phyloP scores from a whole-genome alignment of 345 rosid genomes.

The Arabidopsis arenosa region DNA sequence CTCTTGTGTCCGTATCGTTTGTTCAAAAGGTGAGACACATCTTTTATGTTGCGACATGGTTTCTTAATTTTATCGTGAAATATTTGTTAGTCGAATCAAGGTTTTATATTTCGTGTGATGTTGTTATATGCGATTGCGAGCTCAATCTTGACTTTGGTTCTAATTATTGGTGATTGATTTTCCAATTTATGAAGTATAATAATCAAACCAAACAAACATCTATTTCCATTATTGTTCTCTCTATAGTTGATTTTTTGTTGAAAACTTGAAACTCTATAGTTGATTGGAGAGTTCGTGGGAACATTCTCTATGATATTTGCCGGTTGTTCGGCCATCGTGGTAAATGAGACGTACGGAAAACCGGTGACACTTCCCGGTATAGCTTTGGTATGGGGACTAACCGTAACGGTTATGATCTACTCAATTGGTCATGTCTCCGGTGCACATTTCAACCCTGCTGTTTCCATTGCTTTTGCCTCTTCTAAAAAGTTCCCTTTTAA shows the following conservation, averaged over 20 bases:
- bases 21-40: conserved; percentile 30
- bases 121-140: background rate
- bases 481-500: conserved; percentile 46
- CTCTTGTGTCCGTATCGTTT: conserved; percentile 26
- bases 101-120: background rate
- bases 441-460: conserved; percentile 64
- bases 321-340: conserved; percentile 47
- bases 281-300: conserved; percentile 58
- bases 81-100: background rate
- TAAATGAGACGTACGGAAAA: conserved; percentile 43
- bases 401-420: conserved; percentile 51
- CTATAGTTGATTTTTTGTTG: too few species aligned
- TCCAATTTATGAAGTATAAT: background rate
- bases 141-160: background rate
- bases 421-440: conserved; percentile 60
- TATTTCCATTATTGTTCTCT: background rate
- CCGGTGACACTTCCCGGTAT: conserved; percentile 46
- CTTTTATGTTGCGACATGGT: background rate
- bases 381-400: conserved; percentile 52
- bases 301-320: conserved; percentile 52
- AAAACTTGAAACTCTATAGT: conserved; percentile 5
- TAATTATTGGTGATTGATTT: background rate
- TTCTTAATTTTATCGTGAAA: background rate
- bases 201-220: background rate
- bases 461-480: conserved; percentile 53